Conservation (phyloP, 208 protist genomes). For the Trypanosoma theileri region DNA sequence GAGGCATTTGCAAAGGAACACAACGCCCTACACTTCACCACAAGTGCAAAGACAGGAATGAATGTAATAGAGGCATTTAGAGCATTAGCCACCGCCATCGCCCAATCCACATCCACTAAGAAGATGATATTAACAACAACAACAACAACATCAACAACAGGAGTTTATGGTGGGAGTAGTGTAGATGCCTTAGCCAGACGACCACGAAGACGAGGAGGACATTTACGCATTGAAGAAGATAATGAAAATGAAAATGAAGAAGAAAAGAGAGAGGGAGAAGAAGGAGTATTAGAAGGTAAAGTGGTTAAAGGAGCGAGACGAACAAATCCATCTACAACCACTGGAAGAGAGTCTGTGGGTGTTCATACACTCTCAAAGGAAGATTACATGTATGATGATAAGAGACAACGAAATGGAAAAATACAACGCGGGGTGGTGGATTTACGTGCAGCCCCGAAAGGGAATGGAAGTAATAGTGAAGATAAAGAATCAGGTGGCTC, state of each 20-base stretch:
- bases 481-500: background rate
- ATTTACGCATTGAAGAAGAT: constrained; percentile 43
- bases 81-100: constrained; percentile 53
- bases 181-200: background rate
- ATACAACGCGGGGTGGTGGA: background rate
- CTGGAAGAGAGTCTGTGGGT: background rate
- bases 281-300: constrained; percentile 14
- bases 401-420: background rate
- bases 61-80: constrained; percentile 72
- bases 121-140: constrained; percentile 2
- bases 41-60: constrained; percentile 69
- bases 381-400: constrained; percentile 9
- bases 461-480: background rate
- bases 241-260: constrained; percentile 11
- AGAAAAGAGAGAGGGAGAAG: constrained; percentile 29
- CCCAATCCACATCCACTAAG: background rate
- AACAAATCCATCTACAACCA: background rate
- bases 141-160: background rate
- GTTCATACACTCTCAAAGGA: background rate
- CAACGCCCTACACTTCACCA: constrained; percentile 63
- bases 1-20: constrained; percentile 56
- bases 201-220: constrained; percentile 38
- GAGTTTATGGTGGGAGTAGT: constrained; percentile 2
- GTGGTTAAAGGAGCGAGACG: background rate
- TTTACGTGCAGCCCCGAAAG: constrained; percentile 3